A percentile compares a stretch with the other conserved stretches of the same genome.
phyloP scores from a whole-genome alignment of 2,329 filamentous ascomycete species.

The Aspergillus sp. region DNA sequence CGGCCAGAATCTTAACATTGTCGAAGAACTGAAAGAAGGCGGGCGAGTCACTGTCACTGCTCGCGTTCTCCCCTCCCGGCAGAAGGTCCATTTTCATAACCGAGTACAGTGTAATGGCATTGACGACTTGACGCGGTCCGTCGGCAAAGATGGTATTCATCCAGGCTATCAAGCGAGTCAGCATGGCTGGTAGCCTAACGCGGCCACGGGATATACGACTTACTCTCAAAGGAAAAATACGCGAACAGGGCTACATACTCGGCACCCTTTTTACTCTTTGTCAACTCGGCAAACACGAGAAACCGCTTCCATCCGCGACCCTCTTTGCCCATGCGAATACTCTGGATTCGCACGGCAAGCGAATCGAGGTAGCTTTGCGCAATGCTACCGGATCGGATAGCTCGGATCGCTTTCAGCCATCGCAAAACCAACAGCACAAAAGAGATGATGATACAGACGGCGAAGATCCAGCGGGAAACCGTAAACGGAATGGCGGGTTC shows the following conservation, averaged over 20 bases:
- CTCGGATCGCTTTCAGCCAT: conserved; percentile 73
- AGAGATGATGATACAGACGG: conserved; percentile 85
- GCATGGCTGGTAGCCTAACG: neutral
- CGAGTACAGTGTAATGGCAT: conserved; percentile 82
- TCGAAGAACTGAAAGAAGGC: conserved; percentile 73
- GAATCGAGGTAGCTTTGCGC: conserved; percentile 90
- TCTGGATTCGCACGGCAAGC: conserved; percentile 80
- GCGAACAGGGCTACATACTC: conserved; percentile 90
- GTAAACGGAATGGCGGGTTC: conserved; percentile 73
- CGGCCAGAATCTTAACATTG: conserved; percentile 73
- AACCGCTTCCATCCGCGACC: conserved; percentile 85
- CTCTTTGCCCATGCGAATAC: conserved; percentile 66
- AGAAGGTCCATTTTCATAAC: conserved; percentile 75
- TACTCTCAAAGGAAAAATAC: conserved; percentile 75
- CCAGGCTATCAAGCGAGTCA: conserved; percentile 61
- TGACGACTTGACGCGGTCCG: conserved; percentile 87
- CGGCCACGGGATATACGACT: conserved; percentile 9
- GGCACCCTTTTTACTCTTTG: conserved; percentile 84
- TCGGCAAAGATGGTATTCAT: conserved; percentile 87
- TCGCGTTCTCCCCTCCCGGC: conserved; percentile 55
- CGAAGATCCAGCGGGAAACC: conserved; percentile 93
- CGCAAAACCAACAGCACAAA: conserved; percentile 79
- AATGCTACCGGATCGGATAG: conserved; percentile 81
- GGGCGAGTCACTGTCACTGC: conserved; percentile 59
- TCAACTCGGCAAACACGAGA: conserved; percentile 86